These are phyloP conservation scores for Fusarium sp. DNA, from an alignment of 2,329 filamentous ascomycete species.

Conservation along the genomic window DNA sequence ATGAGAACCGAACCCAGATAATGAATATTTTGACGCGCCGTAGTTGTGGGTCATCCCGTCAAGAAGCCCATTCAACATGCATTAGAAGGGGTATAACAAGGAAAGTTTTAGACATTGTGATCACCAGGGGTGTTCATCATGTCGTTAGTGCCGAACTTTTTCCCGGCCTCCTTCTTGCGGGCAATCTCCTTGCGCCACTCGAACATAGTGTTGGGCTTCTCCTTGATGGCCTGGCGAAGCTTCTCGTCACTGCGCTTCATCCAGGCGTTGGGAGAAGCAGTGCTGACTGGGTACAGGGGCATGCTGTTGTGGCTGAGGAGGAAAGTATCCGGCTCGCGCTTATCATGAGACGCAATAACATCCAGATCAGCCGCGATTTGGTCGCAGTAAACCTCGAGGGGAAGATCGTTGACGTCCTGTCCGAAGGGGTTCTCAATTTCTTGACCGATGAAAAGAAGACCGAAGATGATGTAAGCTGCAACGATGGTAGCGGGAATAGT, in stretches of 20 bases:
- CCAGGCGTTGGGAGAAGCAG: constrained; percentile 53
- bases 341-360: constrained; percentile 69
- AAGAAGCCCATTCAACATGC: constrained; percentile 34
- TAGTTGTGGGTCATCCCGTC: constrained; percentile 26
- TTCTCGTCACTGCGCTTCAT: constrained; percentile 55
- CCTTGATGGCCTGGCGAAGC: constrained; percentile 54
- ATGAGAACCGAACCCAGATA: constrained; percentile 23
- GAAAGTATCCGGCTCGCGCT: constrained; percentile 48
- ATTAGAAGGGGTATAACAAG: constrained; percentile 28
- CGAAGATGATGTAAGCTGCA: constrained; percentile 85
- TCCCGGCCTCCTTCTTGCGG: constrained; percentile 29
- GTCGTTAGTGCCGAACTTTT: constrained; percentile 20
- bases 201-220: constrained; percentile 53
- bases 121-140: constrained; percentile 30
- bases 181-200: constrained; percentile 46
- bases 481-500: constrained; percentile 80
- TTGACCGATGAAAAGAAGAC: constrained; percentile 76
- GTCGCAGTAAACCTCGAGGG: constrained; percentile 79
- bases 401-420: constrained; percentile 83
- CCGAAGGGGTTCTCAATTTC: constrained; percentile 91
- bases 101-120: constrained; percentile 38
- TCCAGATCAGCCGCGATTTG: constrained; percentile 80
- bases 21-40: constrained; percentile 43
- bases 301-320: constrained; percentile 56
- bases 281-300: constrained; percentile 67